Percentiles rank a stretch among this genome's conserved stretches.
phyloP scores from a whole-genome alignment of 352 stramenopile genomes.

The Thraustochytrium aureum region DNA sequence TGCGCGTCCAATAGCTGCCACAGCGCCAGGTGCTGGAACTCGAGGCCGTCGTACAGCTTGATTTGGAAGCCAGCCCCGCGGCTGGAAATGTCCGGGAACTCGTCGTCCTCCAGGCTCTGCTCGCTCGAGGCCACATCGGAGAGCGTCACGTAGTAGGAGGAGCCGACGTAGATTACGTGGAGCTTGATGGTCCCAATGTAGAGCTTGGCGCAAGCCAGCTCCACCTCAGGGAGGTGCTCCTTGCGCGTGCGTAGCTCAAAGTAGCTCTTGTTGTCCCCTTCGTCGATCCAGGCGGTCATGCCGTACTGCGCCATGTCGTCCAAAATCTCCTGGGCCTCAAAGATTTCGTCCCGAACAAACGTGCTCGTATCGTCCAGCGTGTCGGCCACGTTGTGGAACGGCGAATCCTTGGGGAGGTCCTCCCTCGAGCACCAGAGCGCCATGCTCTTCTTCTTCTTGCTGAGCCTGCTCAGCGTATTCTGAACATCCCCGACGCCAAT shows the following conservation, averaged over 20 bases:
- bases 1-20: slow-evolving; percentile 49
- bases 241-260: slow-evolving; percentile 46
- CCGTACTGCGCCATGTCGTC: slow-evolving; percentile 51
- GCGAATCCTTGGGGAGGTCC: slow-evolving; percentile 48
- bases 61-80: slow-evolving; percentile 48
- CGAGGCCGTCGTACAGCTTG: slow-evolving; percentile 31
- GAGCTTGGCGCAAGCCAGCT: slow-evolving; percentile 49
- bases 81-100: slow-evolving; percentile 52
- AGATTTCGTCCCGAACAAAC: slow-evolving; percentile 32
- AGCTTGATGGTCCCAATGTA: slow-evolving; percentile 42
- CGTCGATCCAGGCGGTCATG: slow-evolving; percentile 51
- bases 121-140: slow-evolving; percentile 3
- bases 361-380: slow-evolving; percentile 42
- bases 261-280: slow-evolving; percentile 37
- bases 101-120: slow-evolving; percentile 19
- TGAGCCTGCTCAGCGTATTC: slow-evolving; percentile 12
- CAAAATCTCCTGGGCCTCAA: slow-evolving; percentile 30
- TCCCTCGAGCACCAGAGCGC: slow-evolving; percentile 41
- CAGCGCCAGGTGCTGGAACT: slow-evolving; percentile 38
- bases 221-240: slow-evolving; percentile 37
- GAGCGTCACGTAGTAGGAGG: slow-evolving; percentile 42
- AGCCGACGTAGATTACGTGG: slow-evolving; percentile 24
- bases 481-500: slow-evolving; percentile 27
- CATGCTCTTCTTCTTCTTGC: slow-evolving; percentile 4
- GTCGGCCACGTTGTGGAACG: slow-evolving; percentile 39